phyloP scores from a whole-genome alignment of 2,329 filamentous ascomycete genomes.

The Incumbomyces lentus region DNA sequence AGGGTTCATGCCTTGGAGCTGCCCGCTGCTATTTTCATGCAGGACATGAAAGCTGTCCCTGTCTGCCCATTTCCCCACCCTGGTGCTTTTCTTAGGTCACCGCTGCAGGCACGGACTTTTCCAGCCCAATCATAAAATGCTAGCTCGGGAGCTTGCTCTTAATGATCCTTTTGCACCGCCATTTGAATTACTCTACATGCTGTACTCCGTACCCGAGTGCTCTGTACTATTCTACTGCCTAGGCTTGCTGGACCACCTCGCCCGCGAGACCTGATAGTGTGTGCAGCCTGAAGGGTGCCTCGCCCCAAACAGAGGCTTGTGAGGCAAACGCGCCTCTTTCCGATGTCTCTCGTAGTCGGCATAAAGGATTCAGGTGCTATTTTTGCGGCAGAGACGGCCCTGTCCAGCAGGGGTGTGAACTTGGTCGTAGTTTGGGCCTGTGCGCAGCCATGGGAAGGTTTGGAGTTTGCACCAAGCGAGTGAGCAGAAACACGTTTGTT shows the following conservation, averaged over 20 bases:
- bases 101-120: constrained; percentile 4
- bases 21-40: background rate
- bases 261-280: too few relatives aligned
- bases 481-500: background rate
- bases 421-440: background rate
- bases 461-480: background rate
- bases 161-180: constrained; percentile 3
- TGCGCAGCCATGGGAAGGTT: background rate
- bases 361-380: background rate
- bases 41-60: background rate
- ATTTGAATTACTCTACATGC: background rate
- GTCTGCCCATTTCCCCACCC: too few relatives aligned
- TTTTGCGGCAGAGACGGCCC: background rate
- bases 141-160: background rate
- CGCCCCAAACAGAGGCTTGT: background rate
- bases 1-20: too few relatives aligned
- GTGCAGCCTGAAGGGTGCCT: background rate
- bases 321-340: background rate
- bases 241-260: too few relatives aligned
- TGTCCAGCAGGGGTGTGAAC: constrained; percentile 1
- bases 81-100: constrained; percentile 1
- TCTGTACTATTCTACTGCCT: too few relatives aligned
- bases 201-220: too few relatives aligned
- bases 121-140: background rate
- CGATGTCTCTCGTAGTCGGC: too few relatives aligned